Conservation (phyloP, 331 rosid species). For the Telfairia occidentalis region DNA sequence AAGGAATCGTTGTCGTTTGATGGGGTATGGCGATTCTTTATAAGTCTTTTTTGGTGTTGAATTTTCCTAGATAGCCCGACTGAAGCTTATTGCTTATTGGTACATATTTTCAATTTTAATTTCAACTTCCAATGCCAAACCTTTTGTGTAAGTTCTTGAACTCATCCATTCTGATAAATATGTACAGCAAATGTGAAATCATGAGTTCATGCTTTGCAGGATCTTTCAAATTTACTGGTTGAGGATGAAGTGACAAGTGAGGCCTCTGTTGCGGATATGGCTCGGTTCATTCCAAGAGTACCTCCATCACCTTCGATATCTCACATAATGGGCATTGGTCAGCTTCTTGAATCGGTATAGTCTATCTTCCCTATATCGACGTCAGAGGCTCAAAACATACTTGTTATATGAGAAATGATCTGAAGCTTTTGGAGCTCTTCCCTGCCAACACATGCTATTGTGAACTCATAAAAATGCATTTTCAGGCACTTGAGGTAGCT, state of each 20-base stretch:
- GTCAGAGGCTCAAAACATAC: background rate
- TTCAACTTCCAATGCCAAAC: background rate
- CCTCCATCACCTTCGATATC: slow-evolving; percentile 47
- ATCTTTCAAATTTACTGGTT: slow-evolving; percentile 43
- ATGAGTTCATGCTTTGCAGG: slow-evolving; percentile 32
- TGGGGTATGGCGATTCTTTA: slow-evolving; percentile 41
- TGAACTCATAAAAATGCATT: background rate
- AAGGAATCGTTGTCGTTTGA: slow-evolving; percentile 76
- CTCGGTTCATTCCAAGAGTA: slow-evolving; percentile 59
- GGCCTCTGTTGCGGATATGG: slow-evolving; percentile 63
- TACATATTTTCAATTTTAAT: background rate
- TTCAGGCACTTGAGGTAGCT: slow-evolving; percentile 91
- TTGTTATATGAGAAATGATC: background rate
- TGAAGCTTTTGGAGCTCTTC: background rate
- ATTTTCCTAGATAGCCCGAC: background rate
- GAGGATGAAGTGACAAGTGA: slow-evolving; percentile 79
- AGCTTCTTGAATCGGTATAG: slow-evolving; percentile 81
- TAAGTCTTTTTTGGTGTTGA: background rate
- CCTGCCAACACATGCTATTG: background rate
- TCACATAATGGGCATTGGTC: slow-evolving; percentile 77
- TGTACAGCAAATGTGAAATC: background rate
- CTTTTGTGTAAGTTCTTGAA: background rate
- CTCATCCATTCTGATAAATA: background rate
- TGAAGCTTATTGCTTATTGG: background rate
- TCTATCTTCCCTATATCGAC: background rate